phyloP scores from a whole-genome alignment of 257 asterid species.

The Solanum chiquidenum region DNA sequence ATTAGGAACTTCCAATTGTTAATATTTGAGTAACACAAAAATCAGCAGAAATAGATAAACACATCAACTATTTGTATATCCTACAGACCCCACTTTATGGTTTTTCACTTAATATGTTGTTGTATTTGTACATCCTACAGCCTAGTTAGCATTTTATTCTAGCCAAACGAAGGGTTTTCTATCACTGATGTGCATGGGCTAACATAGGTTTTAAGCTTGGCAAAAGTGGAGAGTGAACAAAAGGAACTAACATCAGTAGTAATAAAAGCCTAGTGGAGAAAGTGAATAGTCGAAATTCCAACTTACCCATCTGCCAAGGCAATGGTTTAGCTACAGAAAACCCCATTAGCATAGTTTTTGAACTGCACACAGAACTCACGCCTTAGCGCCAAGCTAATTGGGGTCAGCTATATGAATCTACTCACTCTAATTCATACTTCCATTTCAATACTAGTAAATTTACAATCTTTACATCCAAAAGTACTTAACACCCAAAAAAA shows the following conservation, averaged over 20 bases:
- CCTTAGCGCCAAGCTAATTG: neutral
- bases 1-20: conserved; percentile 9
- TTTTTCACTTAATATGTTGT: too few relatives aligned
- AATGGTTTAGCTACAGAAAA: neutral
- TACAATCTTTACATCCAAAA: neutral
- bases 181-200: neutral
- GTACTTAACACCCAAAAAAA: neutral
- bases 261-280: neutral
- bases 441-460: neutral
- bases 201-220: neutral
- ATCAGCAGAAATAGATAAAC: neutral
- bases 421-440: neutral
- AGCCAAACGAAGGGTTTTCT: neutral
- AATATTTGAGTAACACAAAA: neutral
- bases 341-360: neutral
- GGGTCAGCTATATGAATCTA: neutral
- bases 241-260: neutral
- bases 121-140: neutral
- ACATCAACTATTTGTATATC: neutral
- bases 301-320: neutral
- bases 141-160: neutral
- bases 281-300: neutral
- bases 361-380: neutral
- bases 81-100: too few relatives aligned
- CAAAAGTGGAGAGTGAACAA: neutral